Base-by-base conservation (phyloP, 768 basidiomycete genomes). In the Serendipita sp. region DNA sequence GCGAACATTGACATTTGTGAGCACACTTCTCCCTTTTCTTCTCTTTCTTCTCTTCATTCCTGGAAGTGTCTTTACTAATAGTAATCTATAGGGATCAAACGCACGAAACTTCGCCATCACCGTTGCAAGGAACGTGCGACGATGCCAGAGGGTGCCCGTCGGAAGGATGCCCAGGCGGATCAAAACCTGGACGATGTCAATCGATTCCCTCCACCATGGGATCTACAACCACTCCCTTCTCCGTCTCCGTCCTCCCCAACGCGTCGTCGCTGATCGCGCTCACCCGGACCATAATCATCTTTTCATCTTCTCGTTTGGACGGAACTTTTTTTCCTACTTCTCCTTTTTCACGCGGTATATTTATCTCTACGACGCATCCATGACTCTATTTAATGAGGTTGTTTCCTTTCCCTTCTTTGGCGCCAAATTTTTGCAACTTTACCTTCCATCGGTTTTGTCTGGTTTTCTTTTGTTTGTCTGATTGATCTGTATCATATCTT, bases 61-160 rank as follows among this genome's bases (percentile, higher is more conserved):
- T 38, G 7, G 34, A 14, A 7, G 45, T 9, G 4, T n/a, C 17
- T 11, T 58, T n/a, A 24, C 31, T 58, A n/a, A 48, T 48, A 7
- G 2, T 48, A 1, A 38, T 38, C 45, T 31, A 22, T 63, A 88
- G 86, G 88, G 88, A 90, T 90, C 72, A 89, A 85, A 66, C 79
- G 86, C 42, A 90, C 88, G 17, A 90, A 90, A 70, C 79, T 90
- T 16, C 84, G 88, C 11, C 83, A 89, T n/a, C 76, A 88, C 26
- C 79, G 88, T 30, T 90, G 88, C 72, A 58, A 64, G 51, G 61
- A 26, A 81, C 80, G 30, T 80, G 88, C 24, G 87, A 75, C 73
- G 42, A 90, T 90, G 88, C 83, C 77, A 53, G 82, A 83, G 64
- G 76, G 76, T 34, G 88, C 89, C 66, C 80, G 88, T 3, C 70